Conservation (phyloP, 371 early-diverging fungal genomes). For the Saksenaea oblongispora region DNA sequence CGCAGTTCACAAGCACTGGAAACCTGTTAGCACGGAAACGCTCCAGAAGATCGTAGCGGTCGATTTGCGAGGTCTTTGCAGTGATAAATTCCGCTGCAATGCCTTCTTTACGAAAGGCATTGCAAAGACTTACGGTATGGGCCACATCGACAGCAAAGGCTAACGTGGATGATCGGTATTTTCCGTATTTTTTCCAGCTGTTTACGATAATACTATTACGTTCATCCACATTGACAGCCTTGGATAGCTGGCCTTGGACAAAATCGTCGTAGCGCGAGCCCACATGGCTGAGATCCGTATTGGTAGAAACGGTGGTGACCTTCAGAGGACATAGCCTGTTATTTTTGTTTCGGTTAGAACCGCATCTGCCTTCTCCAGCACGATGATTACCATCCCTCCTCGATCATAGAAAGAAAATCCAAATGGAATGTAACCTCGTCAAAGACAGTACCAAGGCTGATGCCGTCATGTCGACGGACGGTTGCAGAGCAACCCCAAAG, state of each 20-base stretch:
- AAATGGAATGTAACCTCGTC: slow-evolving; percentile 78
- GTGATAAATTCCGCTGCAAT: slow-evolving; percentile 66
- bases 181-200: slow-evolving; percentile 61
- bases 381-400: slow-evolving; percentile 67
- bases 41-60: slow-evolving; percentile 58
- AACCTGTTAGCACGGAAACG: slow-evolving; percentile 66
- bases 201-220: slow-evolving; percentile 74
- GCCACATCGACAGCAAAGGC: slow-evolving; percentile 88
- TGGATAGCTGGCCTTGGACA: slow-evolving; percentile 51
- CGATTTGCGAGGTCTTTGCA: slow-evolving; percentile 52
- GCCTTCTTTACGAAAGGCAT: slow-evolving; percentile 61
- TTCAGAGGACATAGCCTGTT: slow-evolving; percentile 69
- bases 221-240: slow-evolving; percentile 59
- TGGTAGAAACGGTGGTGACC: slow-evolving; percentile 68
- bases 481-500: slow-evolving; percentile 97
- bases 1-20: slow-evolving; percentile 90
- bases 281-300: slow-evolving; percentile 57
- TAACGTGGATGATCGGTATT: slow-evolving; percentile 64
- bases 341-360: too few relatives aligned
- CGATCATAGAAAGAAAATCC: slow-evolving; percentile 81
- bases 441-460: slow-evolving; percentile 68
- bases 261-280: slow-evolving; percentile 65
- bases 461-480: slow-evolving; percentile 82
- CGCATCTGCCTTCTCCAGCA: too few relatives aligned
- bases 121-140: slow-evolving; percentile 66